Percentiles rank a stretch among this genome's conserved stretches.
Conservation (phyloP, 331 rosid species). For the Rosa hybrid region DNA sequence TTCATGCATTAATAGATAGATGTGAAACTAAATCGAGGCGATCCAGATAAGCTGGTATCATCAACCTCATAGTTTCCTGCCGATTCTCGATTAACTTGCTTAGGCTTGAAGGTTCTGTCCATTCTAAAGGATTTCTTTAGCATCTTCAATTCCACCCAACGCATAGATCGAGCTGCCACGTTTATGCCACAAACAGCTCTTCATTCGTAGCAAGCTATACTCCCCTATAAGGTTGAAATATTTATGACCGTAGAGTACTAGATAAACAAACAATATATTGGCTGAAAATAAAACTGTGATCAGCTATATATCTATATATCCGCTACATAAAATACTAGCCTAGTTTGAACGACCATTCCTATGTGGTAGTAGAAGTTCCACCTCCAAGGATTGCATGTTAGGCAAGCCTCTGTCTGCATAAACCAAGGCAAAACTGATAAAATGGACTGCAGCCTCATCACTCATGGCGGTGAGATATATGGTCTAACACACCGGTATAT, state of each 20-base stretch:
- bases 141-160: neutral
- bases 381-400: neutral
- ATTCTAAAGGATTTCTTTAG: slow-evolving; percentile 12
- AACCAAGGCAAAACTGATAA: neutral
- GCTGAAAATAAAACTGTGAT: neutral
- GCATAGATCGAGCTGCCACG: slow-evolving; percentile 1
- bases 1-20: neutral
- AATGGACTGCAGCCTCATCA: neutral
- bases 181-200: neutral
- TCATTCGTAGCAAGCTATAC: neutral
- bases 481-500: neutral
- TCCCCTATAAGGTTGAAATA: neutral
- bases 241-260: neutral
- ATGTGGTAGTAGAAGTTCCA: neutral
- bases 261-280: neutral
- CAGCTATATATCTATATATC: neutral
- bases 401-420: neutral
- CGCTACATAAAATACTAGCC: neutral
- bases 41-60: slow-evolving; percentile 34
- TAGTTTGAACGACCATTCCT: neutral
- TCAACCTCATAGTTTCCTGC: slow-evolving; percentile 26
- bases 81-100: slow-evolving; percentile 36
- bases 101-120: slow-evolving; percentile 24
- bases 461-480: neutral
- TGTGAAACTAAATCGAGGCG: slow-evolving; percentile 11